Percentiles rank a stretch among this genome's conserved stretches.
Evolutionary conservation across 345 rosid species (phyloP).

Genomic region (Brassica incana): DNA sequence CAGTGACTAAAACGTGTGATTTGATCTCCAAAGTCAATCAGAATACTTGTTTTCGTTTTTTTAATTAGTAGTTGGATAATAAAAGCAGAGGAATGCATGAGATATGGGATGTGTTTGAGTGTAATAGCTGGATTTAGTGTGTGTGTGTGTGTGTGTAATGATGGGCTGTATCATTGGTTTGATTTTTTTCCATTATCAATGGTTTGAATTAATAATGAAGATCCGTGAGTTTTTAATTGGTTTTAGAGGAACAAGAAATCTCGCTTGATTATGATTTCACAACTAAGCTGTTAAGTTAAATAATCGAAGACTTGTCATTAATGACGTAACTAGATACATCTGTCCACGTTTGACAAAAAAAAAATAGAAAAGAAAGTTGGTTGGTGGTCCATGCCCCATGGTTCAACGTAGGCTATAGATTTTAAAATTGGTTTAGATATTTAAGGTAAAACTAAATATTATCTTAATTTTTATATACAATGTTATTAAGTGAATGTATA

Average conservation of each 20-base stretch:
- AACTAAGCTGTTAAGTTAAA: background rate
- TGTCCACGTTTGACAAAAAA: background rate
- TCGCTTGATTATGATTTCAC: background rate
- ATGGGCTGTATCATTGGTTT: conserved; percentile 15
- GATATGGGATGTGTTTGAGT: conserved; percentile 7
- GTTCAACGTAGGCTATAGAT: background rate
- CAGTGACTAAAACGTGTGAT: conserved; percentile 7
- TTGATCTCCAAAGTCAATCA: background rate
- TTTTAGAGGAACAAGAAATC: background rate
- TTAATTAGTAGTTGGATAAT: conserved; percentile 8
- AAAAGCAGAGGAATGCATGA: background rate
- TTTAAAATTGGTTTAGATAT: background rate
- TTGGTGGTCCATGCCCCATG: too few relatives aligned
- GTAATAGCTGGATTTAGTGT: conserved; percentile 18
- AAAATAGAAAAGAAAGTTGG: too few relatives aligned
- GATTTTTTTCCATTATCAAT: background rate
- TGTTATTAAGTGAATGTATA: background rate
- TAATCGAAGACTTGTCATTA: background rate
- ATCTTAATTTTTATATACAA: too few relatives aligned
- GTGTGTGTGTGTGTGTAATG: conserved; percentile 17
- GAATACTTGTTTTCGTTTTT: background rate
- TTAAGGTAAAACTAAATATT: background rate
- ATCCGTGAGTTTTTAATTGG: background rate
- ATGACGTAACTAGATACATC: background rate
- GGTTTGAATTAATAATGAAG: conserved; percentile 7